phyloP scores from a whole-genome alignment of 768 basidiomycete species.

The Macrolepiota albuminosa region DNA sequence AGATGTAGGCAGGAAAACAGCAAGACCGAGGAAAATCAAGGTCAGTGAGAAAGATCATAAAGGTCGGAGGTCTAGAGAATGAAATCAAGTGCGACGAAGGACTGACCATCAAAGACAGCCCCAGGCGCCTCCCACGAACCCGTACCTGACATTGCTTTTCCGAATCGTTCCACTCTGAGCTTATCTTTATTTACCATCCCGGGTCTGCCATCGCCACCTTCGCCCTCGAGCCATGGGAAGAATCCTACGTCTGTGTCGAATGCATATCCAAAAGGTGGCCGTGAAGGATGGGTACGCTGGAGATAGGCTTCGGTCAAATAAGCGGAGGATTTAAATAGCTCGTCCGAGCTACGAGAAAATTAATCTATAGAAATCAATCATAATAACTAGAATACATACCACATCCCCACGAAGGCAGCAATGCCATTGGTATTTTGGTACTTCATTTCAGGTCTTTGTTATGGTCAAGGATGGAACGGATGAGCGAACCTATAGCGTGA shows the following conservation, averaged over 20 bases:
- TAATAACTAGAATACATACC: constrained; percentile 34
- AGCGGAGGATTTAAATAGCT: constrained; percentile 70
- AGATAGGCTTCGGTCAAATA: constrained; percentile 70
- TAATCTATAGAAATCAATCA: not conserved
- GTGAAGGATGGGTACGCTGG: constrained; percentile 39
- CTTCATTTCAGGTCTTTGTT: constrained; percentile 52
- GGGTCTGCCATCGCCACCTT: not conserved
- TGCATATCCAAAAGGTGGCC: constrained; percentile 69
- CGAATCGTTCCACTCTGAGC: constrained; percentile 63
- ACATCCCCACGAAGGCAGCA: constrained; percentile 66
- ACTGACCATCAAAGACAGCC: constrained; percentile 49
- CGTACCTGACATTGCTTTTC: constrained; percentile 72
- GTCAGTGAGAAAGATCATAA: not conserved
- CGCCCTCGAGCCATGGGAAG: constrained; percentile 72
- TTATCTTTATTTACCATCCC: constrained; percentile 32
- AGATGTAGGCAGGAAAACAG: not conserved
- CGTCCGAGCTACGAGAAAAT: constrained; percentile 51
- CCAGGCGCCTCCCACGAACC: constrained; percentile 66
- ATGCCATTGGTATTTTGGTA: constrained; percentile 63
- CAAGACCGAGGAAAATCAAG: not conserved
- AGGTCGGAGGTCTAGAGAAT: not conserved
- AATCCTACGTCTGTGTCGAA: constrained; percentile 49
- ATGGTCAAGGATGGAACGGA: constrained; percentile 6
- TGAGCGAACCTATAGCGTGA: not conserved
- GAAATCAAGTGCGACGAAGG: not conserved